Base-by-base conservation (phyloP, 441 rosid species). In the Populus hybrid region DNA sequence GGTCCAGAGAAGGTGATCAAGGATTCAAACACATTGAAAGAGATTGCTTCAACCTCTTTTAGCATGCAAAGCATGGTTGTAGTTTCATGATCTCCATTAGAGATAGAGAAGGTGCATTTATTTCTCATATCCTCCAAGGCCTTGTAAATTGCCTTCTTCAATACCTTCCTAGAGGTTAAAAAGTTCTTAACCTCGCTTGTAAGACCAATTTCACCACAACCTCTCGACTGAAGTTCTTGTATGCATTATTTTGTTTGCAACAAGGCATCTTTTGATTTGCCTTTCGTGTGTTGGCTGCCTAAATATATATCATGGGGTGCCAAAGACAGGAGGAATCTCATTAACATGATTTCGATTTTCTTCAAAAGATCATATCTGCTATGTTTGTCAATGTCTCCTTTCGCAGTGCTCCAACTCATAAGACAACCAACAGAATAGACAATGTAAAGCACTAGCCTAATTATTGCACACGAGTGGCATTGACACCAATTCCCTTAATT, bases 21-120 rank as follows among this genome's bases (percentile, higher is more conserved):
- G 9, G 87, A 87, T 35, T 84, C 82, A 5, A 87, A 82, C 14
- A 83, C 78, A 2, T 71, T 0, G 7, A 81, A 5, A 12, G 88
- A 82, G 3, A 77, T n/a, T 8, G 67, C 82, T 76, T 87, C 81
- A 2, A 76, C 85, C 59, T 83, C 83, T 71, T 69, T 81, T 50
- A 85, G 78, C 19, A 71, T 28, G 16, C 57, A 46, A 3, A 74
- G 23, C 0, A 69, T 1, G 53, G 23, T 36, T 7, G 68, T 42
- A 24, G 68, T 73, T 21, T 77, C 83, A 30, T 42, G 34, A 18
- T 77, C 76, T 9, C 72, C 69, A 12, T 6, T 34, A 63, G 1
- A 64, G 2, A 28, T 34, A 67, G 57, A 26, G 64, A 42, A 6
- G 36, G 32, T 30, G 42, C 18, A 32, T 24, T 76, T 84, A 67